Evolutionary conservation across 352 stramenopile genomes (phyloP).

Genomic region (Phytophthora constricta): DNA sequence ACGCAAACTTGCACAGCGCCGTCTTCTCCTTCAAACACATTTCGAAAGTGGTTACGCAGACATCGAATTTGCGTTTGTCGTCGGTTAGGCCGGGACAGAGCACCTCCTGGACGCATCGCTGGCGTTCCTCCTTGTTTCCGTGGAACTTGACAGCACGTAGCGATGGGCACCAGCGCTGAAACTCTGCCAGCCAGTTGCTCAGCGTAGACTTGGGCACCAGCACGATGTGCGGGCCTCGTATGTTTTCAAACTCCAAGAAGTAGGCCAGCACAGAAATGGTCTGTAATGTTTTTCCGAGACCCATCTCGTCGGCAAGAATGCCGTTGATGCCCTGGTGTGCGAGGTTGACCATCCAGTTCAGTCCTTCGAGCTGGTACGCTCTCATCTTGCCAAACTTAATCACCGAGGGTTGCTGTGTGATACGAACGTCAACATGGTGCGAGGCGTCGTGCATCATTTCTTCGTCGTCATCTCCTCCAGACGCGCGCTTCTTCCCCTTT

Average conservation of each 20-base stretch:
- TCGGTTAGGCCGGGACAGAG: slow-evolving; percentile 87
- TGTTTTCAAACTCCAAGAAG: slow-evolving; percentile 85
- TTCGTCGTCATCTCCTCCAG: slow-evolving; percentile 85
- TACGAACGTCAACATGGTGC: slow-evolving; percentile 85
- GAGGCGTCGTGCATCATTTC: slow-evolving; percentile 72
- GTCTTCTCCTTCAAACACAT: slow-evolving; percentile 93
- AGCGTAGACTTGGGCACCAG: slow-evolving; percentile 95
- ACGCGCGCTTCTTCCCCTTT: slow-evolving; percentile 87
- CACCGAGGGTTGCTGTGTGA: slow-evolving; percentile 91
- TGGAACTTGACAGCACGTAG: slow-evolving; percentile 95
- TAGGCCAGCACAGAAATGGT: slow-evolving; percentile 90
- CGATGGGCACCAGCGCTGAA: slow-evolving; percentile 92
- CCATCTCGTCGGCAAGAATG: slow-evolving; percentile 98
- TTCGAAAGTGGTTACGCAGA: slow-evolving; percentile 98
- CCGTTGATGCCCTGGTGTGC: slow-evolving; percentile 99
- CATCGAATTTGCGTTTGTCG: slow-evolving; percentile 94
- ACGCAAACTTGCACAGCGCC: slow-evolving; percentile 91
- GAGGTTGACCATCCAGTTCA: slow-evolving; percentile 99
- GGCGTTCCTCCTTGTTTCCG: slow-evolving; percentile 89
- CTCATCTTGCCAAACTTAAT: slow-evolving; percentile 96
- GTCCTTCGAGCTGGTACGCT: slow-evolving; percentile 98
- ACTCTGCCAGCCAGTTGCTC: slow-evolving; percentile 95
- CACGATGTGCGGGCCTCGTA: slow-evolving; percentile 92
- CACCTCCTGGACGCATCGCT: slow-evolving; percentile 89
- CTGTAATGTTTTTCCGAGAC: slow-evolving; percentile 98